Conservation (phyloP, 1,139 yeast species). For the Kluyveromyces marxianus region DNA sequence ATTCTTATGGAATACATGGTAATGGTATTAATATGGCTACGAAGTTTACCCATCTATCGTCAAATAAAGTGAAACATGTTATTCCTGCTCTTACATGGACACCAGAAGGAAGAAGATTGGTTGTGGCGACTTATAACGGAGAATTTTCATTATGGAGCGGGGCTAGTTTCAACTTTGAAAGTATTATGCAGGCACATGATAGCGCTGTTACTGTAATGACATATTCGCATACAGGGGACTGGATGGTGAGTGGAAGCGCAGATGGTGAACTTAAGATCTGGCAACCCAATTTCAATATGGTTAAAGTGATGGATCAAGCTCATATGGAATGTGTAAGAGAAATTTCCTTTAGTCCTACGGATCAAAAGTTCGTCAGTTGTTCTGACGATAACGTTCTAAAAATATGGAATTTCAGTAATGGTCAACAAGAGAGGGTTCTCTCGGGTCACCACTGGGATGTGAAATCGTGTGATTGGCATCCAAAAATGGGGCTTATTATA, state of each 20-base stretch:
- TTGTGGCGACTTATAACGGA: constrained; percentile 89
- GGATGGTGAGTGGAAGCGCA: constrained; percentile 91
- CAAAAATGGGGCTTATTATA: constrained; percentile 71
- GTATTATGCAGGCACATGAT: constrained; percentile 98
- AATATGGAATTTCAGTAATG: constrained; percentile 91
- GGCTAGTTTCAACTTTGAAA: constrained; percentile 87
- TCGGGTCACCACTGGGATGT: constrained; percentile 99
- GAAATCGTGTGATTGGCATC: constrained; percentile 96
- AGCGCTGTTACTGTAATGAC: constrained; percentile 71
- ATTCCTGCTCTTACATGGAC: constrained; percentile 92
- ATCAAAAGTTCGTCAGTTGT: constrained; percentile 81
- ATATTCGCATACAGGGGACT: constrained; percentile 87
- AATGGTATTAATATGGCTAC: constrained; percentile 55
- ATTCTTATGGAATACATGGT: constrained; percentile 45
- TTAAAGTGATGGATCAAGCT: constrained; percentile 66
- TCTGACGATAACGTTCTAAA: constrained; percentile 87
- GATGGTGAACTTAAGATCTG: constrained; percentile 88
- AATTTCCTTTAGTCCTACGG: constrained; percentile 83
- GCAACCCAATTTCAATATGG: constrained; percentile 97
- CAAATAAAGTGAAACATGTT: constrained; percentile 87
- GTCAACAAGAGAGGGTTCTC: constrained; percentile 70
- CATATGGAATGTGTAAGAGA: constrained; percentile 80
- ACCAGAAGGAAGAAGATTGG: constrained; percentile 85
- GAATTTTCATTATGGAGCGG: constrained; percentile 98
- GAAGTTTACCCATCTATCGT: constrained; percentile 83